phyloP scores from a whole-genome alignment of 495 filamentous ascomycete species.

The Podospora pseudocomata region DNA sequence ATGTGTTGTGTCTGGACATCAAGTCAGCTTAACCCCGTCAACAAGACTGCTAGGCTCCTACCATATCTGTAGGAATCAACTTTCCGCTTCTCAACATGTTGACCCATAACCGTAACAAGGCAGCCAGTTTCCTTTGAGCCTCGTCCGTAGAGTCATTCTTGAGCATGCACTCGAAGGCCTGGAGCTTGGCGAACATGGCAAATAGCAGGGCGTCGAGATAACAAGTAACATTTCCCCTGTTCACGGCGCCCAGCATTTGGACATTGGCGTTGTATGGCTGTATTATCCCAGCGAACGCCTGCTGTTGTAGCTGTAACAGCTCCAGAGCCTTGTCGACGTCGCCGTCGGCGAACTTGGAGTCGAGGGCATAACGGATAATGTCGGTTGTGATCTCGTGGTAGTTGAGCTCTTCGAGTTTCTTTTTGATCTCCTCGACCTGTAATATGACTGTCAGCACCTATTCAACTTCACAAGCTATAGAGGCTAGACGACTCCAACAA shows the following conservation, averaged over 20 bases:
- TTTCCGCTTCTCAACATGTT: conserved; percentile 83
- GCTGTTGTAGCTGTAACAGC: conserved; percentile 68
- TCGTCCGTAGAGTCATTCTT: conserved; percentile 58
- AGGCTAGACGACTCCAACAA: too few relatives aligned
- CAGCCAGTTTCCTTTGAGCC: conserved; percentile 65
- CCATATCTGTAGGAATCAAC: conserved; percentile 77
- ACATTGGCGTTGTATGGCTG: conserved; percentile 63
- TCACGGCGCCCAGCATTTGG: conserved; percentile 80
- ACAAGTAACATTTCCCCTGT: conserved; percentile 81
- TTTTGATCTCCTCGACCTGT: conserved; percentile 55
- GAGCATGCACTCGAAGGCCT: conserved; percentile 88
- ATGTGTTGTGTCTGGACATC: conserved; percentile 58
- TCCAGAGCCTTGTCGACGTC: conserved; percentile 72
- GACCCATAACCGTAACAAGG: conserved; percentile 81
- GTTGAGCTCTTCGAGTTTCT: conserved; percentile 50
- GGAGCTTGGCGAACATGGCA: conserved; percentile 89
- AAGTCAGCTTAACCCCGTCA: neutral
- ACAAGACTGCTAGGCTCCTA: neutral
- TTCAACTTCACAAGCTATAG: neutral
- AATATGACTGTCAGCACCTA: neutral
- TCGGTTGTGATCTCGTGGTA: conserved; percentile 54
- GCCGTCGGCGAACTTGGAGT: conserved; percentile 59
- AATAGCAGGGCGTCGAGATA: conserved; percentile 91
- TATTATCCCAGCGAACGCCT: conserved; percentile 78
- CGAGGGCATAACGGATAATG: conserved; percentile 69